These are phyloP conservation scores for Tuber indicum DNA, from an alignment of 495 filamentous ascomycete species.

Conservation along the genomic window DNA sequence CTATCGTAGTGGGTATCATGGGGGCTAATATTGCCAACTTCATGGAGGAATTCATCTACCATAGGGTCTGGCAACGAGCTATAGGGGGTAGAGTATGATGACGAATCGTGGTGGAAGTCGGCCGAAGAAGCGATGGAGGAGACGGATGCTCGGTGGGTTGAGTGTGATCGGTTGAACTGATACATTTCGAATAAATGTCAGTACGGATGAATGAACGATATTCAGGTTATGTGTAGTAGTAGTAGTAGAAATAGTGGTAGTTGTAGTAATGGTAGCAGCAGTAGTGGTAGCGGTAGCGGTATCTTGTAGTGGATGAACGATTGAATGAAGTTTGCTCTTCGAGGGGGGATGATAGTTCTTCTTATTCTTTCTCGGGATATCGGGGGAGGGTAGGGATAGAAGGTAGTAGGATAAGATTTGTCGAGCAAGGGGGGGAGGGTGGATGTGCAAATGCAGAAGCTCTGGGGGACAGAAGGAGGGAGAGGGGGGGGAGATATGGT, in stretches of 20 bases:
- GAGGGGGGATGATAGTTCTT: slow-evolving; percentile 1
- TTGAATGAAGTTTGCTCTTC: background rate
- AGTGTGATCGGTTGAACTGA: slow-evolving; percentile 27
- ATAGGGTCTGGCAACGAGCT: slow-evolving; percentile 22
- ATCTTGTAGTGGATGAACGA: background rate
- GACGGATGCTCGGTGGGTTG: slow-evolving; percentile 16
- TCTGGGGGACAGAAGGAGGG: background rate
- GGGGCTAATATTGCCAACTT: slow-evolving; percentile 25
- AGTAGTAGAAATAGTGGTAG: background rate
- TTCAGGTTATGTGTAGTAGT: background rate
- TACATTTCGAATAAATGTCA: slow-evolving; percentile 23
- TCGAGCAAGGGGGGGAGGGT: background rate
- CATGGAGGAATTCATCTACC: slow-evolving; percentile 29
- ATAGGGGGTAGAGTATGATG: slow-evolving; percentile 27
- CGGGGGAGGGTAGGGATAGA: background rate
- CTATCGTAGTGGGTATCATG: slow-evolving; percentile 19
- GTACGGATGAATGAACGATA: background rate
- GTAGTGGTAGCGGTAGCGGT: background rate
- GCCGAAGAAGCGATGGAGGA: slow-evolving; percentile 18
- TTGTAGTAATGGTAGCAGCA: too few relatives aligned
- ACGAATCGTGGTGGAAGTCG: slow-evolving; percentile 15
- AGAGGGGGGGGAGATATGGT: background rate
- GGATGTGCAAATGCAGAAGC: background rate
- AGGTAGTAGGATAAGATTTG: background rate
- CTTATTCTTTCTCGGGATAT: background rate